These are phyloP conservation scores for Malus hybrid DNA, from an alignment of 331 rosid genomes.

Conservation along the genomic window DNA sequence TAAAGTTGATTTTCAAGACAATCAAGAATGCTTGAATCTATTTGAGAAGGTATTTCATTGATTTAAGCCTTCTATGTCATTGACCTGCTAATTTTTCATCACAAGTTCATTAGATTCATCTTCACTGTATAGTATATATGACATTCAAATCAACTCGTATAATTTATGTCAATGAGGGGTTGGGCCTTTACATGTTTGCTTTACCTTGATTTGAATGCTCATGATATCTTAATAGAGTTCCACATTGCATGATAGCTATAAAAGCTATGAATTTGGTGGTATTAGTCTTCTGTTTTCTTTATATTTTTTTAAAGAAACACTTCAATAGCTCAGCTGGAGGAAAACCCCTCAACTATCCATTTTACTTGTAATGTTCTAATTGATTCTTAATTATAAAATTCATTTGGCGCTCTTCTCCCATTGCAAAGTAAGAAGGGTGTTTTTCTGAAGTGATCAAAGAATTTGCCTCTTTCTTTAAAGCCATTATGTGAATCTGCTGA, in stretches of 20 bases:
- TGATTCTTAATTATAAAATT: no score
- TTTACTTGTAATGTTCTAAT: no score
- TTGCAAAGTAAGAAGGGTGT: no score
- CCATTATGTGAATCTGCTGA: not conserved
- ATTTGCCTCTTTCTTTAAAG: conserved; percentile 11
- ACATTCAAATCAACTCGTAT: not conserved
- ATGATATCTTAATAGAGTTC: not conserved
- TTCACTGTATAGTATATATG: not conserved
- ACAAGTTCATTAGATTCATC: not conserved
- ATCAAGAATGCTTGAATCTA: conserved; percentile 86
- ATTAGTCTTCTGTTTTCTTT: not conserved
- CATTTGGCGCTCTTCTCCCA: no score
- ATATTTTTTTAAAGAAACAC: not conserved
- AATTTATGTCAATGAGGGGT: not conserved
- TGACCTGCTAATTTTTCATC: not conserved
- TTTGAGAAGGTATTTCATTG: conserved; percentile 72
- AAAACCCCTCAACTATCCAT: no score
- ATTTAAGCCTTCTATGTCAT: not conserved
- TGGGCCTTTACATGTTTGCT: not conserved
- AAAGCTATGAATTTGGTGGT: not conserved
- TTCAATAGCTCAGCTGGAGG: no score
- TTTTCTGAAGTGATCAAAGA: not conserved
- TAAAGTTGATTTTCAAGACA: conserved; percentile 82
- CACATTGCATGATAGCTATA: not conserved
- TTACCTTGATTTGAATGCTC: not conserved